phyloP scores from a whole-genome alignment of 768 basidiomycete species.

The Boletus subparvulus region DNA sequence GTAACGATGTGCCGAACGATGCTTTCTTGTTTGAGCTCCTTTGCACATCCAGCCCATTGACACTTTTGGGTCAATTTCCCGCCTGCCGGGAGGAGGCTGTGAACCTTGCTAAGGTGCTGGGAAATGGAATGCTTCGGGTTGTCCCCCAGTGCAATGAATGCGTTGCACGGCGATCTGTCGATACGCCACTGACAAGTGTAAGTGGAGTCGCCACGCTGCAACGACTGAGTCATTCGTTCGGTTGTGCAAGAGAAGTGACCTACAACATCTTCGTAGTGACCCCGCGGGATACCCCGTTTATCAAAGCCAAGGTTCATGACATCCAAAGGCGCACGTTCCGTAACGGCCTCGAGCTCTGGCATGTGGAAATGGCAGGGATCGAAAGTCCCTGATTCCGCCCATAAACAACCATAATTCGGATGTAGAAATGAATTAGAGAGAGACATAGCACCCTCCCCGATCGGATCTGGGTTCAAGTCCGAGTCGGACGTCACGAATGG shows the following conservation, averaged over 20 bases:
- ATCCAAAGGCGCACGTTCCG: not conserved
- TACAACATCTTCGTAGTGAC: not conserved
- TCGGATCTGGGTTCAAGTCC: too few species aligned
- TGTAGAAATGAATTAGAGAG: not conserved
- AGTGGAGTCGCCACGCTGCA: not conserved
- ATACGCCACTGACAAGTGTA: constrained; percentile 10
- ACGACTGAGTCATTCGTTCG: not conserved
- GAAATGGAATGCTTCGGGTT: constrained; percentile 14
- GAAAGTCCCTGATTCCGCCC: too few species aligned
- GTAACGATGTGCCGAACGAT: constrained; percentile 23
- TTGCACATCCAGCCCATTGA: constrained; percentile 20
- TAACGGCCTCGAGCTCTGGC: not conserved
- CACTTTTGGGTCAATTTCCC: constrained; percentile 14
- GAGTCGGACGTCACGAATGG: too few species aligned
- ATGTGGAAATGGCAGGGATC: not conserved
- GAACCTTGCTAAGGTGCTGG: constrained; percentile 5
- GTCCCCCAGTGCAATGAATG: not conserved
- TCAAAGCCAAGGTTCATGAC: not conserved
- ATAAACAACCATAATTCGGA: too few species aligned
- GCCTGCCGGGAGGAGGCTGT: constrained; percentile 2
- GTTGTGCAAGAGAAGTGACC: not conserved
- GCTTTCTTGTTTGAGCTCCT: constrained; percentile 26
- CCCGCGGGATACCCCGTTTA: not conserved
- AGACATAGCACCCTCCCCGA: not conserved
- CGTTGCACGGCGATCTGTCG: constrained; percentile 9